phyloP scores from a whole-genome alignment of 2,329 filamentous ascomycete species.

The Didymella arachidicola region DNA sequence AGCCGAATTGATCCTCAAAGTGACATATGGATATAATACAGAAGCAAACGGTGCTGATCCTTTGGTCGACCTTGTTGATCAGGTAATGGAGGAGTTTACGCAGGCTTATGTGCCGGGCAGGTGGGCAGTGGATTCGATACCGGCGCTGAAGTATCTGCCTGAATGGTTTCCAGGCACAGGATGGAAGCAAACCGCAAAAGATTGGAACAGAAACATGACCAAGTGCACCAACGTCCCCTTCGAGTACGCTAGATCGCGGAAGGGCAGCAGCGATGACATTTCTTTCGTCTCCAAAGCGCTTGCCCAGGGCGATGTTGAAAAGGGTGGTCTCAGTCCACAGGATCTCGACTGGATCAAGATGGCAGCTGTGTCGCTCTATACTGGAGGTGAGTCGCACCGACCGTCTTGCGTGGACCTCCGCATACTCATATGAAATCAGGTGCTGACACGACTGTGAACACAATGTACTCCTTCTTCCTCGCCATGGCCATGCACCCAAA shows the following conservation, averaged over 20 bases:
- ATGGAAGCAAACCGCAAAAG: slow-evolving; percentile 25
- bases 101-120: slow-evolving; percentile 53
- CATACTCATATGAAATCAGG: not conserved
- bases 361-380: slow-evolving; percentile 52
- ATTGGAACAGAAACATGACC: slow-evolving; percentile 30
- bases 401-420: not conserved
- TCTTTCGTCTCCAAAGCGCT: slow-evolving; percentile 52
- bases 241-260: slow-evolving; percentile 50
- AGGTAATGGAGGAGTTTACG: slow-evolving; percentile 53
- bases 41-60: slow-evolving; percentile 53
- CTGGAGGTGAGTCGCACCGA: slow-evolving; percentile 40
- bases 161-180: slow-evolving; percentile 56
- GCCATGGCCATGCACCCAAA: slow-evolving; percentile 61
- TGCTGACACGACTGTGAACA: slow-evolving; percentile 55
- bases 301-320: slow-evolving; percentile 24
- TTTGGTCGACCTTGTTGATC: slow-evolving; percentile 53
- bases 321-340: slow-evolving; percentile 33
- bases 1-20: slow-evolving; percentile 38
- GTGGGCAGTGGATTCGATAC: slow-evolving; percentile 58
- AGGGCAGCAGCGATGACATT: slow-evolving; percentile 28
- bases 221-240: slow-evolving; percentile 50
- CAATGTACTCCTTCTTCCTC: slow-evolving; percentile 57
- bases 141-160: slow-evolving; percentile 53
- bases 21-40: slow-evolving; percentile 54
- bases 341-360: slow-evolving; percentile 50